Base-by-base conservation (phyloP, 2,329 filamentous ascomycete genomes). In the Xylariaceae sp. region DNA sequence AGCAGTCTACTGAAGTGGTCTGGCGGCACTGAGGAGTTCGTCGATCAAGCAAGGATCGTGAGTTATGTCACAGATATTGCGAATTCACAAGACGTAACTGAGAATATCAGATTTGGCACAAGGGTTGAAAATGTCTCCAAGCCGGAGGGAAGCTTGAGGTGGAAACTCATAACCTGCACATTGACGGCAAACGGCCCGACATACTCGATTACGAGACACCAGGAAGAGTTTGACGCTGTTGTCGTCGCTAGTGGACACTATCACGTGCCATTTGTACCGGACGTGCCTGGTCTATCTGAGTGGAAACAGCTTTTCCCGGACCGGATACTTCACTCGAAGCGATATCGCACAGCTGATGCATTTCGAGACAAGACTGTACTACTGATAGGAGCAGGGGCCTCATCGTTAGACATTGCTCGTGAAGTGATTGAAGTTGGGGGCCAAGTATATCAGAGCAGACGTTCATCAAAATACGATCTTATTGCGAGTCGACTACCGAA, bases 241-340 rank as follows among this genome's bases (percentile, higher is more conserved):
- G 76, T 87, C 1, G 78, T 86, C 3, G 82, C 85, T 0, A 82
- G 75, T 27, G 86, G 86, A 0, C 85, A 89, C 64, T 88, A 86
- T 58, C 78, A 80, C 55, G 72, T 83, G 1, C 82, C 83, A 0
- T 78, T 76, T 49, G 68, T 88, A 1, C 85, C 86, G 0, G 71
- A 78, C 38, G 76, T 85, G 3, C 66, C 72, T 0, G 86, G 86
- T 0, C 70, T 88, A 4, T 63, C 70, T 22, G 70, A 71, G 14
- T 87, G 80, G 80, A 80, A 85, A 59, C 45, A 65, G 11, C 58
- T 61, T 3, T 82, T 79, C 53, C 78, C 80, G 0, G 71, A 70
- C 0, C 60, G 69, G 4, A 75, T 89, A 17, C 75, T 74, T 3
- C 86, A 89, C 61, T 89, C 88, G 0, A 92, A 90, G 62, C 79